Base-by-base conservation (phyloP, 2,329 filamentous ascomycete genomes). In the Hymenoscyphus repandus region DNA sequence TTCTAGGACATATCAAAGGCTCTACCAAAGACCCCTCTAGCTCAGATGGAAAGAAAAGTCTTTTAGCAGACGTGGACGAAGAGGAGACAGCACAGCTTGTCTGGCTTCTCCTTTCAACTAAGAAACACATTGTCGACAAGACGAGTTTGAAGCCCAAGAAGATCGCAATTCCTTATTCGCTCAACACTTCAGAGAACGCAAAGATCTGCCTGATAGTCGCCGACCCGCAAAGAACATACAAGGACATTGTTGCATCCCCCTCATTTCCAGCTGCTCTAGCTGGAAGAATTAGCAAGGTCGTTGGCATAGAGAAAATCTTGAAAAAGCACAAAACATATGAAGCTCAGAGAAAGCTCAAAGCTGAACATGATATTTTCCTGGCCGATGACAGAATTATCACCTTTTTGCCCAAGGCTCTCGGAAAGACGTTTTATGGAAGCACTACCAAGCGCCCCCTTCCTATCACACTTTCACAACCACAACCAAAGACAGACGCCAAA, bases 341-440 rank as follows among this genome's bases (percentile, higher is more conserved):
- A 74, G 83, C 82, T 47, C 84, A 88, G 70, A 79, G 93, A 58
- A 89, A 93, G 69, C 79, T 99, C 33, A 80, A 86, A 56, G 75
- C 82, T 40, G 89, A 96, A 69, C 90, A 96, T 70, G 93, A 97
- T 67, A 74, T 97, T 50, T 97, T 99, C 74, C 78, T 99, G 51
- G 92, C 88, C 47, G 93, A 99, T 68, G 88, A 96, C 65, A 79
- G 93, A 44, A 87, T 99, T 62, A 76, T 85, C 65, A 84, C 79
- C 67, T 73, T 76, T 27, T 77, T 97, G 53, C 89, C 91, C 50
- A 79, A 81, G 58, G 75, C 84, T 2, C 82, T 99, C 11, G 93
- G 92, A 62, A 97, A 96, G 74, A 86, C 86, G 1, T 97, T 99
- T 70, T 97, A 93, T 79, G 86, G 90, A 74, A 78, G 74, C 50